Percentiles rank a stretch among this genome's conserved stretches.
Evolutionary conservation across 768 basidiomycete species (phyloP).

Genomic region (Agaricus blazei): DNA sequence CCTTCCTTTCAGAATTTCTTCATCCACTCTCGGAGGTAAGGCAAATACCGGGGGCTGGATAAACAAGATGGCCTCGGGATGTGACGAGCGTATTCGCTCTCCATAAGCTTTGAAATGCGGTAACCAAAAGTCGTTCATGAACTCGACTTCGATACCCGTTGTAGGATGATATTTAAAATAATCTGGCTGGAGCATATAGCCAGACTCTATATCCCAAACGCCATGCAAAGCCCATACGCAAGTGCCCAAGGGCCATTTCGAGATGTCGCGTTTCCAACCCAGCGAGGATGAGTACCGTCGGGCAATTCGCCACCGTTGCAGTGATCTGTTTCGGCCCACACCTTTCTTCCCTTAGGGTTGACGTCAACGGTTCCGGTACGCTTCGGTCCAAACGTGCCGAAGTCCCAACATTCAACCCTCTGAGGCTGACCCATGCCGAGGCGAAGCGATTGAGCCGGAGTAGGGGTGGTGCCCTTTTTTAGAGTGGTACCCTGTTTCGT

Average conservation of each 20-base stretch:
- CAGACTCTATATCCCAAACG: conserved; percentile 79
- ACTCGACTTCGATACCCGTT: conserved; percentile 48
- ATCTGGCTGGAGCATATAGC: conserved; percentile 59
- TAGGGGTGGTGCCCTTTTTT: conserved; percentile 86
- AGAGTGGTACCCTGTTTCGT: conserved; percentile 62
- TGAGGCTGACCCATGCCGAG: conserved; percentile 86
- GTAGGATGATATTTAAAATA: conserved; percentile 63
- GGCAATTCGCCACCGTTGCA: conserved; percentile 20
- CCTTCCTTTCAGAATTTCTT: conserved; percentile 57
- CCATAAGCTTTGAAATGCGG: conserved; percentile 61
- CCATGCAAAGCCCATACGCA: conserved; percentile 88
- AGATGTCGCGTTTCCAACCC: conserved; percentile 75
- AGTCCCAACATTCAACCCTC: conserved; percentile 78
- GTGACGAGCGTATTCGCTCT: conserved; percentile 53
- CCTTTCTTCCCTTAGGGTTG: conserved; percentile 75
- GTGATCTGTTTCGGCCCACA: conserved; percentile 63
- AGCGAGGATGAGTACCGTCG: conserved; percentile 56
- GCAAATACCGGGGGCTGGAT: conserved; percentile 90
- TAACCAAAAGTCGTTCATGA: conserved; percentile 76
- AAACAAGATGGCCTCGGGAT: conserved; percentile 85
- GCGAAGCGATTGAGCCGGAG: conserved; percentile 75
- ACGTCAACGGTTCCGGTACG: conserved; percentile 71
- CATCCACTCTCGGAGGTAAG: conserved; percentile 58
- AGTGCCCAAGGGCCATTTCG: conserved; percentile 66
- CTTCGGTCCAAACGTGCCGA: conserved; percentile 73